phyloP scores from a whole-genome alignment of 805 yeast species.

The Zygosaccharomyces kombuchaensis region DNA sequence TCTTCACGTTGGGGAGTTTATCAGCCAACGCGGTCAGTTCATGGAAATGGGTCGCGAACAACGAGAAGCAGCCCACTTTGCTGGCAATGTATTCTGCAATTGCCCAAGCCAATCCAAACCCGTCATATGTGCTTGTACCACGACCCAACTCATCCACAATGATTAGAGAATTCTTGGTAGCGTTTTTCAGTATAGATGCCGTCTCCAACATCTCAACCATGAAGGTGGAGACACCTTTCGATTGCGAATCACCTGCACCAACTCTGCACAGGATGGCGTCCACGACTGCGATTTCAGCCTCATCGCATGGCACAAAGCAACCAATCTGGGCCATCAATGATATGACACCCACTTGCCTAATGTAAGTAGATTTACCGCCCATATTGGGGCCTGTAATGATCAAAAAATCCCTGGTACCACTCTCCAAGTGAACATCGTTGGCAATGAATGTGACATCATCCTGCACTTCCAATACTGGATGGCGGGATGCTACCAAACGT shows the following conservation, averaged over 20 bases:
- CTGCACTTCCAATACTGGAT: conserved; percentile 91
- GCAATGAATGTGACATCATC: conserved; percentile 88
- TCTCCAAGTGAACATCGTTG: conserved; percentile 71
- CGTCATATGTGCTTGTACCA: conserved; percentile 78
- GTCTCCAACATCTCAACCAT: conserved; percentile 99
- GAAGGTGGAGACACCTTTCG: conserved; percentile 94
- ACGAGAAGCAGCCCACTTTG: conserved; percentile 67
- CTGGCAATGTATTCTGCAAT: conserved; percentile 80
- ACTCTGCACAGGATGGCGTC: conserved; percentile 94
- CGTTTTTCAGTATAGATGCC: conserved; percentile 82
- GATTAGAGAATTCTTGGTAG: conserved; percentile 77
- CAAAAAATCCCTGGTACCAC: conserved; percentile 58
- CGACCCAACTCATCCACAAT: conserved; percentile 95
- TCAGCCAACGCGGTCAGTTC: conserved; percentile 81
- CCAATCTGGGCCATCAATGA: conserved; percentile 87
- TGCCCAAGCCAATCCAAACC: conserved; percentile 97
- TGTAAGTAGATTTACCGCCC: conserved; percentile 96
- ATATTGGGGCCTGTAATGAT: conserved; percentile 95
- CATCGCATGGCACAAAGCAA: conserved; percentile 76
- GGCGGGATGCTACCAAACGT: conserved; percentile 71
- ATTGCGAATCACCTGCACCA: conserved; percentile 98
- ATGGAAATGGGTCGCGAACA: conserved; percentile 97
- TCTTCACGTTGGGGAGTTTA: conserved; percentile 58
- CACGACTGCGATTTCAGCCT: conserved; percentile 75
- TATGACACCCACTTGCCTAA: conserved; percentile 83